phyloP scores from a whole-genome alignment of 441 rosid species.

The Daphne laureola region DNA sequence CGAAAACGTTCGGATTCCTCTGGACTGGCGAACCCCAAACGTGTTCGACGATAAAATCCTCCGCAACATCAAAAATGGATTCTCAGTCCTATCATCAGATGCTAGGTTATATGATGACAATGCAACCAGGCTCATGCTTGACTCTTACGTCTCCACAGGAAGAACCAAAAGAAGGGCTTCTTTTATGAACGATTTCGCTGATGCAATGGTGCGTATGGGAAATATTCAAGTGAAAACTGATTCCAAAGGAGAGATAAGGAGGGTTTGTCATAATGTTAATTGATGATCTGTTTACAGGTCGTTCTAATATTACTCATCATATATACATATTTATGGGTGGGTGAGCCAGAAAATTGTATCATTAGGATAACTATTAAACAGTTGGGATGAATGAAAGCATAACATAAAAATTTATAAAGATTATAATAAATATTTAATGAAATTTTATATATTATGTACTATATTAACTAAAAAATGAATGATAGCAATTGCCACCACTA shows the following conservation, averaged over 20 bases:
- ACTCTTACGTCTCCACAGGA: constrained; percentile 26
- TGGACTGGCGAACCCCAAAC: constrained; percentile 35
- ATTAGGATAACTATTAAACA: too few species aligned
- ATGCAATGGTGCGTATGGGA: constrained; percentile 61
- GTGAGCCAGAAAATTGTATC: too few species aligned
- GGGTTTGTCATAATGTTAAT: constrained; percentile 34
- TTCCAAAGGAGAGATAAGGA: constrained; percentile 42
- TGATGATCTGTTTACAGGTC: too few species aligned
- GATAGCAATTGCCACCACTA: too few species aligned
- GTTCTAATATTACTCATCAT: too few species aligned
- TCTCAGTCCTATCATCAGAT: constrained; percentile 55
- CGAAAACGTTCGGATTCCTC: constrained; percentile 33
- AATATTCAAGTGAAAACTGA: constrained; percentile 30
- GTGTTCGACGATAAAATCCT: constrained; percentile 46
- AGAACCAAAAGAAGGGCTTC: constrained; percentile 1
- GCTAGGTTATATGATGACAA: constrained; percentile 45
- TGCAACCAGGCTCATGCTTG: constrained; percentile 25
- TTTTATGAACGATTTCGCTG: constrained; percentile 43
- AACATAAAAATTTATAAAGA: too few species aligned
- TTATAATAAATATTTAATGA: too few species aligned
- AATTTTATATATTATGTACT: too few species aligned
- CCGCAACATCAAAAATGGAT: constrained; percentile 40
- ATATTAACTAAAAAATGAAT: too few species aligned
- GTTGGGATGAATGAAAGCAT: too few species aligned
- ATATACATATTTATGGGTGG: too few species aligned